Evolutionary conservation across 441 rosid species (phyloP).

Genomic region (Isatis lusitanica): DNA sequence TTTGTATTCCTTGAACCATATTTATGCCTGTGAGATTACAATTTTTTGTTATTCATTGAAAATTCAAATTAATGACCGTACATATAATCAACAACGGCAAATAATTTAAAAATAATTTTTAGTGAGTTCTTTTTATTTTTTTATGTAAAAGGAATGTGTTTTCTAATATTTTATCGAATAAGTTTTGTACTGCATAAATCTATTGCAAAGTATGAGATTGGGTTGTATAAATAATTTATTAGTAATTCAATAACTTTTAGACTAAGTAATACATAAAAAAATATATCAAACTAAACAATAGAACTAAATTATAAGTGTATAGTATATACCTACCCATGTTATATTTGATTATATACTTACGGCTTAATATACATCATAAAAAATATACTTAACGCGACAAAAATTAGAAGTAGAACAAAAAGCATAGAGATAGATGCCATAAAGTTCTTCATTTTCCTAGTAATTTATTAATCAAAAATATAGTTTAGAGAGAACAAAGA

Average conservation of each 20-base stretch:
- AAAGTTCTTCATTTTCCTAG: no score
- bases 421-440: not conserved
- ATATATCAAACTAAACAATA: not conserved
- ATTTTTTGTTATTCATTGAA: not conserved
- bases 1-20: slow-evolving; percentile 11
- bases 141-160: no score
- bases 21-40: not conserved
- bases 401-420: not conserved
- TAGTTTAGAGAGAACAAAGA: no score
- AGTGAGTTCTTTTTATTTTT: no score
- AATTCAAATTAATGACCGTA: not conserved
- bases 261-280: no score
- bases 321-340: not conserved
- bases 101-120: not conserved
- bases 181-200: not conserved
- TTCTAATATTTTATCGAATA: not conserved
- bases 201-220: not conserved
- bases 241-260: not conserved
- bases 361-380: no score
- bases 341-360: no score
- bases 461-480: no score
- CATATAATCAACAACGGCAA: not conserved
- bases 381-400: not conserved
- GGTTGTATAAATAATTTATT: not conserved
- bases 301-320: not conserved